Conservation (phyloP, 2,329 filamentous ascomycete species). For the Arthrobotrys entomopaga region DNA sequence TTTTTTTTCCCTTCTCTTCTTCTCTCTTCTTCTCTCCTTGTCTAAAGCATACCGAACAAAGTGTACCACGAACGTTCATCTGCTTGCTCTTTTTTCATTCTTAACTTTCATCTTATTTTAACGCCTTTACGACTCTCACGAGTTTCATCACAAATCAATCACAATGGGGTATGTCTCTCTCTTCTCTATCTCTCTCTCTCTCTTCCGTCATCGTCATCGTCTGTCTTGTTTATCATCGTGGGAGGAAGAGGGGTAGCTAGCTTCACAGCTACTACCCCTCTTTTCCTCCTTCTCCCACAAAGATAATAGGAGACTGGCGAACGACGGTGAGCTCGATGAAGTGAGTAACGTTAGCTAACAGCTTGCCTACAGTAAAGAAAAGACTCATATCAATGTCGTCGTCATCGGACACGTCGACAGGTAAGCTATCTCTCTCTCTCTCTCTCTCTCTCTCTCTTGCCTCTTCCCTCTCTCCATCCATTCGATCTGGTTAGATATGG, state of each 20-base stretch:
- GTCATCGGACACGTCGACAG: conserved; percentile 73
- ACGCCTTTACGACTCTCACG: conserved; percentile 27
- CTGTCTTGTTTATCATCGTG: no score
- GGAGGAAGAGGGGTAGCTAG: conserved; percentile 2
- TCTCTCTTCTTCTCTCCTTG: conserved; percentile 43
- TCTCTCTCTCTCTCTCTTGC: no score
- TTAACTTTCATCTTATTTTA: conserved; percentile 28
- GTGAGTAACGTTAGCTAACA: conserved; percentile 18
- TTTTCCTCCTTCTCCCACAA: not conserved
- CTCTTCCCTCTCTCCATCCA: no score
- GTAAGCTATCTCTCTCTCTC: conserved; percentile 27
- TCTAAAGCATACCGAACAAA: conserved; percentile 56
- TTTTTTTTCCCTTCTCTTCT: conserved; percentile 12
- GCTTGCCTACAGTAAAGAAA: conserved; percentile 78
- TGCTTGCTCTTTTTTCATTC: conserved; percentile 36
- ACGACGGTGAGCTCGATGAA: no score
- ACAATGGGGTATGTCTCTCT: conserved; percentile 62
- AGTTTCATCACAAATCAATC: conserved; percentile 51
- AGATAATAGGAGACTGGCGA: no score
- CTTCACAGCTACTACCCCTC: not conserved
- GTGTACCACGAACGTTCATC: conserved; percentile 54
- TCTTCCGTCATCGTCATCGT: not conserved
- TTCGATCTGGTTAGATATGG: not conserved
- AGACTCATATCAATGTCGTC: conserved; percentile 89
- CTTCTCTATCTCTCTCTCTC: conserved; percentile 12